Base-by-base conservation (phyloP, 2,329 filamentous ascomycete species). In the Ilyonectria robusta region DNA sequence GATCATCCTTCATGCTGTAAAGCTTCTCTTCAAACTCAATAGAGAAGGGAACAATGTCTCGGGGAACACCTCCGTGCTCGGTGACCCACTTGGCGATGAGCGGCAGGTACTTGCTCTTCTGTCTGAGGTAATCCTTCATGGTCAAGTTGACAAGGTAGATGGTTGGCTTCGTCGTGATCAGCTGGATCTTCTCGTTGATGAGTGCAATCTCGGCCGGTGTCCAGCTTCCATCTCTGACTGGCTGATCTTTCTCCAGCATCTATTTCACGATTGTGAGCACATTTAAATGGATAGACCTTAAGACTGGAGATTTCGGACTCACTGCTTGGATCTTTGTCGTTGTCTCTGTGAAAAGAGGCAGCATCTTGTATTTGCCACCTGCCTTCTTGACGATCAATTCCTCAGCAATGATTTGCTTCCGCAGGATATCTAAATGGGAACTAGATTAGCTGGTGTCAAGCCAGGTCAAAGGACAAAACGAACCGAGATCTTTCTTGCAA, bases 71-170 rank as follows among this genome's bases (percentile, higher is more conserved):
- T 11, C 83, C 82, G 66, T 84, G 82, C 72, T 81, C 80, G 5
- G 79, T 81, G 3, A 84, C 82, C 83, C 82, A 84, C 69, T 83
- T 82, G 48, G 80, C 80, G n/a, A 84, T 84, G 15, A 72, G 59
- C 3, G 81, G 80, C 19, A 84, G 79, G 54, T 84, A 84, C 74
- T 84, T 84, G 78, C 80, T 80, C 77, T 84, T 84, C 65, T 84
- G 83, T 40, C 83, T 71, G 29, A 84, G 76, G 73, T 84, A 84
- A 67, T 84, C 83, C 76, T 84, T 84, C 82, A 84, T 83, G 2
- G 81, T 82, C 60, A 84, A 63, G 71, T 84, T 84, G 59, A 84
- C 81, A 33, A 84, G 80, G 72, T 84, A 84, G 68, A 84, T 83
- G 51, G 75, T 74, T 11, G 82, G 82, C 74, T 84, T 84, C 15